Conservation (phyloP, 2,329 filamentous ascomycete genomes). For the Lachnellula subtilissima region DNA sequence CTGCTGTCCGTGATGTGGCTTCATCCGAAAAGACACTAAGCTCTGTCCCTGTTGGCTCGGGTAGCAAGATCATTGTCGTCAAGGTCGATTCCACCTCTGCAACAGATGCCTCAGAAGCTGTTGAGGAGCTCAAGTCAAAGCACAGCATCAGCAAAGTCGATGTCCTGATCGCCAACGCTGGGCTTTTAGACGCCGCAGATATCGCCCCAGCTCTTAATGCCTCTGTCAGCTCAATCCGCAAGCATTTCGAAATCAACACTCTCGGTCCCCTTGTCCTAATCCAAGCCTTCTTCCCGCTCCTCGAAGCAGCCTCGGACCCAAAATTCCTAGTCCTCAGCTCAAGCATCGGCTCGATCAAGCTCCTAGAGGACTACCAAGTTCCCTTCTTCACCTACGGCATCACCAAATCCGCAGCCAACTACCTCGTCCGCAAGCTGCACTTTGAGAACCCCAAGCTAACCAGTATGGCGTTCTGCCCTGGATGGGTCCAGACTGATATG, state of each 20-base stretch:
- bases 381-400: constrained; percentile 37
- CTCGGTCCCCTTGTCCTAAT: constrained; percentile 39
- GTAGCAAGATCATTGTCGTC: constrained; percentile 37
- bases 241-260: constrained; percentile 40
- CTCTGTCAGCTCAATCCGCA: constrained; percentile 33
- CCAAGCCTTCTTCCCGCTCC: constrained; percentile 39
- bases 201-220: constrained; percentile 31
- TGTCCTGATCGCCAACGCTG: constrained; percentile 48
- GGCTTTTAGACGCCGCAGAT: constrained; percentile 28
- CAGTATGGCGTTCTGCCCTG: constrained; percentile 30
- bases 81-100: constrained; percentile 39
- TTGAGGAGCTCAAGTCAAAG: constrained; percentile 30
- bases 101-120: constrained; percentile 33
- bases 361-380: constrained; percentile 1
- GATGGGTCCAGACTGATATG: constrained; percentile 31
- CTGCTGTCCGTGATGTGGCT: constrained; percentile 32
- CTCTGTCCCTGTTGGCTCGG: constrained; percentile 15
- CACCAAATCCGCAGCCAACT: constrained; percentile 36
- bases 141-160: constrained; percentile 41
- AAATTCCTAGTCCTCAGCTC: constrained; percentile 36
- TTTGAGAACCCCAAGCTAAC: constrained; percentile 28
- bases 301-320: constrained; percentile 33
- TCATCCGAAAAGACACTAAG: constrained; percentile 28
- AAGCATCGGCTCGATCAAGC: constrained; percentile 16
- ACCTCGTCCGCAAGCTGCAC: constrained; percentile 31